Evolutionary conservation across 2,329 filamentous ascomycete species (phyloP).

Genomic region (Penicillium sp.): DNA sequence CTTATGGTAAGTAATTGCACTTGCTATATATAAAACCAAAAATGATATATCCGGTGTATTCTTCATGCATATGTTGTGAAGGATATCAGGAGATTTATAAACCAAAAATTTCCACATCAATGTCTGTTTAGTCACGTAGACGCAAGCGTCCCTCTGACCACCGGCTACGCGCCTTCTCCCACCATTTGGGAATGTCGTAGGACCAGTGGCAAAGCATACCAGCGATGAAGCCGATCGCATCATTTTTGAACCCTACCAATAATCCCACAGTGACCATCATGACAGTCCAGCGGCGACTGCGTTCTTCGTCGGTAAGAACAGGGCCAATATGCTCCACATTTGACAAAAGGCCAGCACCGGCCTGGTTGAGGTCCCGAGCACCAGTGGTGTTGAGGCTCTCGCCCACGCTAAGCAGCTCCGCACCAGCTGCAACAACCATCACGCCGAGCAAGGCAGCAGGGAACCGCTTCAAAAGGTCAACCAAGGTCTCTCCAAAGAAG

Average conservation of each 20-base stretch:
- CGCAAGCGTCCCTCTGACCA: slow-evolving; percentile 36
- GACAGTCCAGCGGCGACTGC: slow-evolving; percentile 75
- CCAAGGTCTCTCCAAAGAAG: slow-evolving; percentile 70
- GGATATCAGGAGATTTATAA: not conserved
- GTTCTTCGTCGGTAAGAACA: slow-evolving; percentile 63
- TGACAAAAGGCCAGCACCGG: slow-evolving; percentile 23
- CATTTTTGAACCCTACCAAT: slow-evolving; percentile 83
- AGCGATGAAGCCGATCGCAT: slow-evolving; percentile 80
- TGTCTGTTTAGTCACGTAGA: slow-evolving; percentile 10
- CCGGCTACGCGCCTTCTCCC: slow-evolving; percentile 26
- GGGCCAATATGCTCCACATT: slow-evolving; percentile 40
- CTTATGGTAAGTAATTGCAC: not conserved
- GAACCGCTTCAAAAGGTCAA: slow-evolving; percentile 68
- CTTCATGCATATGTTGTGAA: not conserved
- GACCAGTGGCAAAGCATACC: slow-evolving; percentile 77
- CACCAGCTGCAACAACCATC: slow-evolving; percentile 84
- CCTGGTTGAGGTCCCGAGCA: slow-evolving; percentile 58
- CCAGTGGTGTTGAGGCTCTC: slow-evolving; percentile 75
- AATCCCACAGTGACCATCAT: slow-evolving; percentile 86
- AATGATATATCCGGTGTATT: not conserved
- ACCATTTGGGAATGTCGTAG: slow-evolving; percentile 49
- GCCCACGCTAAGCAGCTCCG: slow-evolving; percentile 83
- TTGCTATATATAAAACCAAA: not conserved
- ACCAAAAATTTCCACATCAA: not conserved
- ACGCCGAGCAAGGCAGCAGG: slow-evolving; percentile 76